Percentiles rank a stretch among this genome's conserved stretches.
Conservation (phyloP, 2,329 filamentous ascomycete species). For the Lasiodiplodia sp. region DNA sequence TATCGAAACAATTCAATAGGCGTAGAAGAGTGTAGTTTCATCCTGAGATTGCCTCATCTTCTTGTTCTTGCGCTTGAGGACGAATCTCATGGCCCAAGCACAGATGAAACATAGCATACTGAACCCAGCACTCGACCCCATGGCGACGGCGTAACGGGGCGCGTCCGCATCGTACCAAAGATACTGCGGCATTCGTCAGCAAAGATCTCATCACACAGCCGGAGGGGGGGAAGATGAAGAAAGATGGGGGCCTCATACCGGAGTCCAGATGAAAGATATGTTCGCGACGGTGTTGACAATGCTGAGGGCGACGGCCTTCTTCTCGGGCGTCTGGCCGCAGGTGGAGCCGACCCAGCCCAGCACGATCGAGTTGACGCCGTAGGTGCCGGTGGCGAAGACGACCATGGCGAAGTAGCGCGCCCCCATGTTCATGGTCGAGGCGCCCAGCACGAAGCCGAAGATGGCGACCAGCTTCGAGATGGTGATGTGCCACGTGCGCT, state of each 20-base stretch:
- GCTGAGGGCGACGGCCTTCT: constrained; percentile 52
- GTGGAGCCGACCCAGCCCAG: constrained; percentile 53
- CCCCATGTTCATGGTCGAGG: constrained; percentile 38
- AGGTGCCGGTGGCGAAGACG: constrained; percentile 42
- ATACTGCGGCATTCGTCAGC: constrained; percentile 35
- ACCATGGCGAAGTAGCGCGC: constrained; percentile 45
- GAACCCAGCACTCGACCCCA: constrained; percentile 43
- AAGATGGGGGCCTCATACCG: not conserved
- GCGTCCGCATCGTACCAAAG: constrained; percentile 44
- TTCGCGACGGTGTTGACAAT: constrained; percentile 54
- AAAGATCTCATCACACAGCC: not conserved
- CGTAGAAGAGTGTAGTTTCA: constrained; percentile 41
- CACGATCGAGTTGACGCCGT: constrained; percentile 40
- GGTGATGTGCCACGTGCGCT: constrained; percentile 37
- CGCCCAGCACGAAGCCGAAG: constrained; percentile 42
- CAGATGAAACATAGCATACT: constrained; percentile 41
- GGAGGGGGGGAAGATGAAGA: not conserved
- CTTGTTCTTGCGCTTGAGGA: constrained; percentile 44
- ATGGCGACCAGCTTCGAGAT: constrained; percentile 37
- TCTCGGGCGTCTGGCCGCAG: constrained; percentile 52
- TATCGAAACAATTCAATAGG: constrained; percentile 36
- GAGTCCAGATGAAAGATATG: constrained; percentile 48
- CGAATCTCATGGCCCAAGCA: constrained; percentile 43
- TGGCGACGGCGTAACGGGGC: constrained; percentile 42
- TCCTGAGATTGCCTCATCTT: constrained; percentile 38